Evolutionary conservation across 1,139 yeast genomes (phyloP).

Genomic region (Candida anutae): DNA sequence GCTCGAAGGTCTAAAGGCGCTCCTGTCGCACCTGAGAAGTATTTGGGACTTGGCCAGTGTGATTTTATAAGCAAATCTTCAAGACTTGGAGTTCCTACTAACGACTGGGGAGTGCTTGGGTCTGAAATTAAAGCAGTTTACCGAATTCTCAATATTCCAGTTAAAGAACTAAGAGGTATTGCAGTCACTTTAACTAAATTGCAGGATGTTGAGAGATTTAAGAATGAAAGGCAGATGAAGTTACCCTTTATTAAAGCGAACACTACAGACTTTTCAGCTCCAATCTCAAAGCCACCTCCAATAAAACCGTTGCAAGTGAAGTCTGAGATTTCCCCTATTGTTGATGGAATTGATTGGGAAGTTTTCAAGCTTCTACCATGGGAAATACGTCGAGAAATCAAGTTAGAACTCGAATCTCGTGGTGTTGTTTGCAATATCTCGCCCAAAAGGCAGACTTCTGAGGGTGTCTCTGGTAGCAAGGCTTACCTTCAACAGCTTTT

Average conservation of each 20-base stretch:
- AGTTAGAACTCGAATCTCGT: slow-evolving; percentile 33
- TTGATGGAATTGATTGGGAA: slow-evolving; percentile 40
- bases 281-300: neutral
- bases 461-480: slow-evolving; percentile 5
- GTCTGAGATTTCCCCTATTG: neutral
- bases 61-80: slow-evolving; percentile 55
- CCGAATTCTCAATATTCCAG: slow-evolving; percentile 51
- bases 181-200: slow-evolving; percentile 61
- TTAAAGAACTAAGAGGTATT: slow-evolving; percentile 69
- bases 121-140: slow-evolving; percentile 53
- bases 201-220: slow-evolving; percentile 26
- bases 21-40: slow-evolving; percentile 69
- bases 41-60: slow-evolving; percentile 78
- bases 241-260: slow-evolving; percentile 22
- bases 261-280: neutral
- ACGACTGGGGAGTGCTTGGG: slow-evolving; percentile 53
- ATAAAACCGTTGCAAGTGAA: neutral
- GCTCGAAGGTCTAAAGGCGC: slow-evolving; percentile 60
- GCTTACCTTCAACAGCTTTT: slow-evolving; percentile 33
- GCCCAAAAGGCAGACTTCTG: slow-evolving; percentile 1
- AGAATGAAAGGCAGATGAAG: slow-evolving; percentile 30
- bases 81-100: slow-evolving; percentile 56
- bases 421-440: slow-evolving; percentile 11
- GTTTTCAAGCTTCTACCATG: slow-evolving; percentile 47
- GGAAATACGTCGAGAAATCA: slow-evolving; percentile 44